Evolutionary conservation across 2,329 filamentous ascomycete species (phyloP).

Genomic region (Talaromyces pinophilus): DNA sequence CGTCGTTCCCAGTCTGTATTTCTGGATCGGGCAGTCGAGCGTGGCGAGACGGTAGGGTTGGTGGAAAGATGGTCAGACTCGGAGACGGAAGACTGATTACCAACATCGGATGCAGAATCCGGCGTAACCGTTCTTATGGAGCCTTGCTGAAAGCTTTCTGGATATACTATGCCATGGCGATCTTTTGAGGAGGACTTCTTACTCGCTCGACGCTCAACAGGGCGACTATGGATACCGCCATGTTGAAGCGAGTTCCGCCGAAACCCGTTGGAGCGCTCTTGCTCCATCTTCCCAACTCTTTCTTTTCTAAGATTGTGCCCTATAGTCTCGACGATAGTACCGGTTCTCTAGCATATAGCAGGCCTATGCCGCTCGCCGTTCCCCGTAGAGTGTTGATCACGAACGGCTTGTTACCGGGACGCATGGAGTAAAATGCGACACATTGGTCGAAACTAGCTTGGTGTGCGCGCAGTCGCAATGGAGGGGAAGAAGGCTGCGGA

Average conservation of each 20-base stretch:
- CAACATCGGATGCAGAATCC: slow-evolving; percentile 41
- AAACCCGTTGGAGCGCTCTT: slow-evolving; percentile 44
- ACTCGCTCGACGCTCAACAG: slow-evolving; percentile 48
- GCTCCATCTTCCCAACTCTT: slow-evolving; percentile 36
- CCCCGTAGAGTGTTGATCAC: slow-evolving; percentile 36
- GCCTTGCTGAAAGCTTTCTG: slow-evolving; percentile 47
- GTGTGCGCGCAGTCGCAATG: background rate
- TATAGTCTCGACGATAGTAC: background rate
- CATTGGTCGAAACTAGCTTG: slow-evolving; percentile 36
- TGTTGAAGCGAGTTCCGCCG: slow-evolving; percentile 45
- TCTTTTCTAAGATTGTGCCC: background rate
- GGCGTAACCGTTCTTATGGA: slow-evolving; percentile 51
- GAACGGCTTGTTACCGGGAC: slow-evolving; percentile 38
- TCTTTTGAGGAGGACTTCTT: slow-evolving; percentile 52
- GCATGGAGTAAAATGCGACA: slow-evolving; percentile 43
- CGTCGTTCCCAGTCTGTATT: slow-evolving; percentile 39
- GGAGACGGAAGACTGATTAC: slow-evolving; percentile 42
- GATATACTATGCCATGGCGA: slow-evolving; percentile 49
- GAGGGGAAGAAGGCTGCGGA: background rate
- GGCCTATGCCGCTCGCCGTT: slow-evolving; percentile 29
- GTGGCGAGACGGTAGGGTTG: slow-evolving; percentile 40
- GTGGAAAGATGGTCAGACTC: slow-evolving; percentile 38
- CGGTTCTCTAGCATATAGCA: background rate
- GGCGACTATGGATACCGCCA: slow-evolving; percentile 40
- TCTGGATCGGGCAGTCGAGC: slow-evolving; percentile 35